Evolutionary conservation across 2,329 filamentous ascomycete genomes (phyloP), one percentile per base, ranked within the genome.

Genomic region (Pleurostoma richardsiae): DNA sequence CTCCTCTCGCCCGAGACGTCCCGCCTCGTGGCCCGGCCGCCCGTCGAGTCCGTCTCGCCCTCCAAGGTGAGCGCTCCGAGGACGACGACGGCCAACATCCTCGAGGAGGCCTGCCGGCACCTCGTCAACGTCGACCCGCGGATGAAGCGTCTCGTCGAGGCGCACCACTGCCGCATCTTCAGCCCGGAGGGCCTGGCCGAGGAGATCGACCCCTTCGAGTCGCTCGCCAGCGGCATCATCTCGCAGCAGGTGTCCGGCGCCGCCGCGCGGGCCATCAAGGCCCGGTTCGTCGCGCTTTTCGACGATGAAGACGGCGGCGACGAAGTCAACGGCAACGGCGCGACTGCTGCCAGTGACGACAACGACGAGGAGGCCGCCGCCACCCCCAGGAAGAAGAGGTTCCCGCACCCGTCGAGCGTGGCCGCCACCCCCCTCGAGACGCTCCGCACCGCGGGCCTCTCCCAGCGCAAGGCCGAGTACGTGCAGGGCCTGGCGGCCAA

Each of bases 241-340:
- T 90, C 89, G 45, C 94, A 97, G 68, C 94, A 99, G 70, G 92
- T 99, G 26, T 96, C 90, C 1, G 90, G 92, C 19, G 90, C 90
- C 5, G 94, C 94, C 1, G 94, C 94, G 10, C 86, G 82, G 55
- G 88, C 88, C 5, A 97, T 99, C 69, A 91, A 92, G 64, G 79
- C 79, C 43, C 92, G 89, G 53, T 96, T 96, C 63, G 70, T 95
- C 26, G 75, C 72, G 2, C 70, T 96, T 5, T 96, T 96, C 64
- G 56, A 64, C 33, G 63, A 70, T 33, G 57, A 66, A 5, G 59
- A 65, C 42, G 49, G 59, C 19, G 58, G 59, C 40, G 57, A 59
- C 44, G 52, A 19, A 19, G 19, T 52, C 29, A 47, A 46, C 26
- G 49, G 56, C 44, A 40, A 56, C 53, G 41, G 29, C 45, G 45